Evolutionary conservation across 129 eudicot genomes (phyloP), one percentile per base, ranked within the genome.

Genomic region (Pittosporum tobira): DNA sequence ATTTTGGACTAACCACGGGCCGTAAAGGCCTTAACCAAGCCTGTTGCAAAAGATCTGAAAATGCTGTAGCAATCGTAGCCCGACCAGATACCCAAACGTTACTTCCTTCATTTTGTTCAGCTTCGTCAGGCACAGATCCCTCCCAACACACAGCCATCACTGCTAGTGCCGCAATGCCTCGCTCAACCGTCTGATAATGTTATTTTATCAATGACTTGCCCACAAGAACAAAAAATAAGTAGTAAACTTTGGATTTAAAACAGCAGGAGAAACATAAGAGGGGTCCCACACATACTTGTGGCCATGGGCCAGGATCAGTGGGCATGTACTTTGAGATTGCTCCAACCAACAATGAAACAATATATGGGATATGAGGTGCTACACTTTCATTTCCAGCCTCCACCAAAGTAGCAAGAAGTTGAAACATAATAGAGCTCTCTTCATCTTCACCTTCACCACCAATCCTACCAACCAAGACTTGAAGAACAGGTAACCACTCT

Each of bases 401-500:
- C 34, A 84, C 83, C 69, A 75, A 71, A 53, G 85, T 77, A 77
- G 80, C 68, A 65, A 84, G 85, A 63, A 84, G 85, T 59, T 84
- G 85, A 72, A 81, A 77, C 68, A 77, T 59, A 58, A 81, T 51
- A 6, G 85, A 61, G 36, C 73, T 75, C 38, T 84, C 94, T 49
- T 81, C 88, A 48, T 72, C 80, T 58, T 74, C 76, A 28, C 66
- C 80, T 58, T 74, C 76, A 28, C 66, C 66, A 45, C 75, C 67
- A 58, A 84, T 72, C 71, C 77, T 75, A 67, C 78, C 67, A 66
- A 75, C 82, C 5, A 84, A 78, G 56, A 72, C 68, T 81, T 81
- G 80, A 68, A 84, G 88, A 67, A 84, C 62, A 21, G 88, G 88
- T 50, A 84, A 61, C 94, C 94, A 84, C 46, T 84, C 85, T 22